phyloP scores from a whole-genome alignment of 371 early-diverging fungal genomes.

The Haplosporangium sp. region DNA sequence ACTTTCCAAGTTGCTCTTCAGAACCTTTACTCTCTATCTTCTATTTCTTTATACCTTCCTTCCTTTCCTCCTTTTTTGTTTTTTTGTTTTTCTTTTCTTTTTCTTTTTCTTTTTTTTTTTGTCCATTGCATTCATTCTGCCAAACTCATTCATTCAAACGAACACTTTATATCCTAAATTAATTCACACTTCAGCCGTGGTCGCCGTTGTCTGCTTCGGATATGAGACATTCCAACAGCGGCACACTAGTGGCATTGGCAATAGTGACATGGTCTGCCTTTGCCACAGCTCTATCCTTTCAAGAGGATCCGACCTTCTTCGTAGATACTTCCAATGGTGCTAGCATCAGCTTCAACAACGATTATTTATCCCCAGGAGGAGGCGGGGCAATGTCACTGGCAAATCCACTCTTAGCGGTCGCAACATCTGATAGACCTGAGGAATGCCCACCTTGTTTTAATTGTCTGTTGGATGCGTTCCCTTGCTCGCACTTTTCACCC shows the following conservation, averaged over 20 bases:
- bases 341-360: background rate
- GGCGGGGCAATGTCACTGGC: constrained; percentile 27
- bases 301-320: background rate
- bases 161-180: background rate
- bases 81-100: background rate
- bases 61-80: background rate
- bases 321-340: background rate
- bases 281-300: background rate
- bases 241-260: background rate
- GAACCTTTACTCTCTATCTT: background rate
- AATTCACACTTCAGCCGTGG: background rate
- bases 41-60: too few species aligned
- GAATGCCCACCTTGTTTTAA: constrained; percentile 91
- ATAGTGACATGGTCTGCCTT: background rate
- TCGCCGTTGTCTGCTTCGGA: background rate
- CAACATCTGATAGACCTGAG: constrained; percentile 21
- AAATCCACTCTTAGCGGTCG: constrained; percentile 25
- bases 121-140: too few species aligned
- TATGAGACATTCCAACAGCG: constrained; percentile 6
- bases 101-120: background rate
- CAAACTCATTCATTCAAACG: background rate
- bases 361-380: background rate
- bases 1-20: constrained; percentile 1
- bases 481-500: constrained; percentile 83
- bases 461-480: constrained; percentile 80